phyloP scores from a whole-genome alignment of 176 grass and related monocot species.

The Oryza punctata region DNA sequence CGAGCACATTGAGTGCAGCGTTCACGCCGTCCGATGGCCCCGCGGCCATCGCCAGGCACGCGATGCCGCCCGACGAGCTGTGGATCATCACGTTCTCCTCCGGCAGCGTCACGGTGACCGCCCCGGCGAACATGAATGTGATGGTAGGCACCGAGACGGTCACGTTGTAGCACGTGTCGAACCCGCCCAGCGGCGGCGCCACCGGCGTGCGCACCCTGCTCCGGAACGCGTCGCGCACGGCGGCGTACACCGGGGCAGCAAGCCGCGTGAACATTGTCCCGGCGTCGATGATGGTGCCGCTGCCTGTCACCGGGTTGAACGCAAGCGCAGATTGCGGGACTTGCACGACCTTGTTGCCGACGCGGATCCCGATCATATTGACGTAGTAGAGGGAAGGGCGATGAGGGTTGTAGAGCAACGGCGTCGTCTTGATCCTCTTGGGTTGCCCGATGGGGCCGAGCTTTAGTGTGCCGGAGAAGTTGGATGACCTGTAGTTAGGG shows the following conservation, averaged over 20 bases:
- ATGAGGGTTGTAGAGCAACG: constrained; percentile 60
- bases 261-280: constrained; percentile 87
- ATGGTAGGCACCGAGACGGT: constrained; percentile 37
- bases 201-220: constrained; percentile 36
- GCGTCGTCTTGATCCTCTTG: constrained; percentile 62
- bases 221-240: constrained; percentile 74
- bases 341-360: constrained; percentile 53
- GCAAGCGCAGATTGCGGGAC: constrained; percentile 44
- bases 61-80: constrained; percentile 53
- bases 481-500: constrained; percentile 71
- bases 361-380: constrained; percentile 61
- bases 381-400: constrained; percentile 87
- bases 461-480: constrained; percentile 74
- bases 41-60: constrained; percentile 78
- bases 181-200: constrained; percentile 58
- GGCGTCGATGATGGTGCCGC: constrained; percentile 72
- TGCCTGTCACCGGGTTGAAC: constrained; percentile 59
- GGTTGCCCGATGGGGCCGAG: constrained; percentile 68
- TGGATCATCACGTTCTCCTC: constrained; percentile 82
- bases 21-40: constrained; percentile 52
- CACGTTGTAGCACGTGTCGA: constrained; percentile 87
- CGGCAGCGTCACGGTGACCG: constrained; percentile 57
- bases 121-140: constrained; percentile 51
- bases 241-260: constrained; percentile 58
- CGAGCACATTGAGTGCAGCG: constrained; percentile 73